Evolutionary conservation across 2,329 filamentous ascomycete species (phyloP), one percentile per base, ranked within the genome.

Genomic region (Elsinoe fawcettii): DNA sequence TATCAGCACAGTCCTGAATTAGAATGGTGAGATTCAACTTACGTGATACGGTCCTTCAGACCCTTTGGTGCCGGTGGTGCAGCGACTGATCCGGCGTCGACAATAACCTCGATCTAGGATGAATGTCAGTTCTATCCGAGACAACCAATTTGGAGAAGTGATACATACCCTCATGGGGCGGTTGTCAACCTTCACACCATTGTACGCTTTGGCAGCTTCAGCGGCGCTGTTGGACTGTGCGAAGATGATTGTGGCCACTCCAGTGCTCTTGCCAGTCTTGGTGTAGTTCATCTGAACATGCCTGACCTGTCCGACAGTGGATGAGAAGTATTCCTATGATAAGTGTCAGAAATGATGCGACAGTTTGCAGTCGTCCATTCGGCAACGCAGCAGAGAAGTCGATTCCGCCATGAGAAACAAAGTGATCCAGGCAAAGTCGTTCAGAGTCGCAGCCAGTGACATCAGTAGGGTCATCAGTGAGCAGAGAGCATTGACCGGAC

Each of bases 321-420:
- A 86, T 69, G 80, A 76, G 74, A 99, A 97, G 75, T 97, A 99
- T 77, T 99, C 93, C 93, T 99, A 90, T 55, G 41, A 74, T 76
- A 57, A 74, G 63, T 56, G 54, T 56, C 30, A 56, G 54, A 56
- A 32, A 9, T n/a, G 18, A 27, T 18, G 14, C 8, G 22, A 55
- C 20, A n/a, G n/a, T 5, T 9, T 6, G 23, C 8, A 11, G 20
- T 30, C 9, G 20, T 34, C 22, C 39, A 11, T 14, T 55, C 39
- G 37, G 14, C 11, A 3, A 16, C 41, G 27, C n/a, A 34, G 27
- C 25, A 14, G 23, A 39, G 27, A 41, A 25, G 14, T 47, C 51
- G 43, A 43, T 51, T 56, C 44, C 57, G 51, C 56, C 39, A 55
- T 54, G 25, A n/a, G 11, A 46, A 46, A 5, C 53, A 51, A 62